Percentiles rank a stretch among this genome's conserved stretches.
phyloP scores from a whole-genome alignment of 164 flowering plant genomes.

The Euptelea pleiosperma region DNA sequence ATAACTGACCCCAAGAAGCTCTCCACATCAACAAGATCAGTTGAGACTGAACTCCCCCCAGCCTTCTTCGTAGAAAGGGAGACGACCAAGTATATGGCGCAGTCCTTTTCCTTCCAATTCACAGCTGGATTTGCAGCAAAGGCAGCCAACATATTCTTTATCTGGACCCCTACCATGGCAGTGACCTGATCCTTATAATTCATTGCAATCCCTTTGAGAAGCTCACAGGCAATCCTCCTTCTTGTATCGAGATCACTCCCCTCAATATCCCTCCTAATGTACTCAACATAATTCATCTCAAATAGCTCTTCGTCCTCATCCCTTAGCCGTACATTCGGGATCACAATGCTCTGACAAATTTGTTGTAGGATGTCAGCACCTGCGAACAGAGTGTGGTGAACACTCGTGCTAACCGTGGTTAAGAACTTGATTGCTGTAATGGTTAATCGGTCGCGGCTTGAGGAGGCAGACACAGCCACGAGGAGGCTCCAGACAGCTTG shows the following conservation, averaged over 20 bases:
- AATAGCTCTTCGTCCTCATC: slow-evolving; percentile 96
- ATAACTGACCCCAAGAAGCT: slow-evolving; percentile 64
- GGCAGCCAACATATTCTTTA: slow-evolving; percentile 51
- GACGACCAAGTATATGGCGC: slow-evolving; percentile 91
- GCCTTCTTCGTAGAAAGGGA: slow-evolving; percentile 75
- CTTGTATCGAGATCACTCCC: slow-evolving; percentile 95
- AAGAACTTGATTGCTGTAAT: slow-evolving; percentile 80
- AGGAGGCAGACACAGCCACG: slow-evolving; percentile 44
- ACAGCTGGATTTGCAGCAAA: slow-evolving; percentile 59
- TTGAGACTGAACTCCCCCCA: slow-evolving; percentile 60
- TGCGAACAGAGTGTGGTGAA: slow-evolving; percentile 67
- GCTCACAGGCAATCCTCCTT: slow-evolving; percentile 93
- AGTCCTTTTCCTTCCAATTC: slow-evolving; percentile 95
- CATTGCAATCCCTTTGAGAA: slow-evolving; percentile 82
- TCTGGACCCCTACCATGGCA: slow-evolving; percentile 54
- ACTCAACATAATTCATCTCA: slow-evolving; percentile 89
- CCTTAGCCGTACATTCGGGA: slow-evolving; percentile 80
- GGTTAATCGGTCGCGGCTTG: slow-evolving; percentile 65
- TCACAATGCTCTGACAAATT: slow-evolving; percentile 76
- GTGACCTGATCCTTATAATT: slow-evolving; percentile 65
- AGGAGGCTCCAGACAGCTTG: slow-evolving; percentile 70
- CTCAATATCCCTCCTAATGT: slow-evolving; percentile 85
- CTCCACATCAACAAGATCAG: slow-evolving; percentile 76
- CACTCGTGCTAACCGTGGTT: slow-evolving; percentile 78
- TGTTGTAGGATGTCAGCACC: slow-evolving; percentile 50